Evolutionary conservation across 2,329 filamentous ascomycete genomes (phyloP), one percentile per base, ranked within the genome.

Genomic region (Colletotrichum caudatum): DNA sequence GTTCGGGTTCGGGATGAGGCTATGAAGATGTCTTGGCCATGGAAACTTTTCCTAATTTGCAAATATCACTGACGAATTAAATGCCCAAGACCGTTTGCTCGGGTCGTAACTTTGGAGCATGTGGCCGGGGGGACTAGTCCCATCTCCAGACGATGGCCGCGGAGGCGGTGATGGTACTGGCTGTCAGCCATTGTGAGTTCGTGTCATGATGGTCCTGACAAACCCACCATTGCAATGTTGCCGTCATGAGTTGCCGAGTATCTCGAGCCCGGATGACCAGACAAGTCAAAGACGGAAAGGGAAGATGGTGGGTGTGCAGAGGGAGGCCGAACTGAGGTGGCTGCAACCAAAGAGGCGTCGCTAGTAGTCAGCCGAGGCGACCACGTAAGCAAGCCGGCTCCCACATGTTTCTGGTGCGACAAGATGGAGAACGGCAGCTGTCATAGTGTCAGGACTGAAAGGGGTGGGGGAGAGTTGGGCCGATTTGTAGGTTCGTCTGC

Each of bases 31-130:
- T 53, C 69, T 71, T 71, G 69, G 65, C 69, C 20, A 37, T 59
- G 65, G 58, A 69, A 64, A 54, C 53, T 69, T 59, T 69, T 64
- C 65, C 65, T 29, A 48, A 59, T 46, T 14, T 16, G 33, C 53
- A 41, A 53, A 46, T 51, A 37, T 39, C n/a, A 23, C 53, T 65
- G 53, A 41, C 53, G 46, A 64, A 65, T 59, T 12, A 48, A 48
- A 48, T 59, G 44, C 53, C 20, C 37, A 26, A n/a, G 37, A 59
- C 58, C 39, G 20, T 64, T 26, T 46, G 39, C 35, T 41, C 18
- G 39, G 33, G n/a, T 48, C 33, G 66, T 71, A 33, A 50, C 7
- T 33, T 23, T 23, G n/a, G 65, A 69, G 29, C 64, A 59, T 64
- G 64, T 51, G 64, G 44, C 29, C 20, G 41, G 16, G 14, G 14